These are phyloP conservation scores for Huntiella abstrusa DNA, from an alignment of 2,329 filamentous ascomycete species.

Conservation along the genomic window DNA sequence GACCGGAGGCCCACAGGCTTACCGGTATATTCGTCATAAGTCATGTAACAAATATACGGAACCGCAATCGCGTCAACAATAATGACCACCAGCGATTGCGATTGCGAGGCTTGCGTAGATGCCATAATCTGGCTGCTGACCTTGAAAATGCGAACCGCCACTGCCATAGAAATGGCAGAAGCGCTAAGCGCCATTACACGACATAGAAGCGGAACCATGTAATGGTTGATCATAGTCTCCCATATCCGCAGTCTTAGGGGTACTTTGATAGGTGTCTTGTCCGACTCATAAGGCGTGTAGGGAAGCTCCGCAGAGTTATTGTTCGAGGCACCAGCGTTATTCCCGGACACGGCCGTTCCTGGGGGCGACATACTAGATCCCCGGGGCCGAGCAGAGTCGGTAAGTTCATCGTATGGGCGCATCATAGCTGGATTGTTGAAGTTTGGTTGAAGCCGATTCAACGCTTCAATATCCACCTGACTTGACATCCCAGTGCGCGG, in stretches of 20 bases:
- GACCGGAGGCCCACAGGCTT: conserved; percentile 78
- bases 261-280: conserved; percentile 16
- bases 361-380: conserved; percentile 1
- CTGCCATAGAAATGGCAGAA: conserved; percentile 60
- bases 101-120: conserved; percentile 32
- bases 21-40: conserved; percentile 88
- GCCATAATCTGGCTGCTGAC: conserved; percentile 21
- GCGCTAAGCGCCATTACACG: conserved; percentile 68
- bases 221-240: conserved; percentile 54
- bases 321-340: conserved; percentile 3
- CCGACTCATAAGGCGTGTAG: conserved; percentile 7
- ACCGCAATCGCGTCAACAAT: conserved; percentile 76
- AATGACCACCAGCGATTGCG: conserved; percentile 75
- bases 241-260: conserved; percentile 38
- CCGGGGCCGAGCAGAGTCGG: conserved; percentile 13
- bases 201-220: conserved; percentile 69
- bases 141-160: conserved; percentile 58
- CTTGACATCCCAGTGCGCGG: conserved; percentile 27
- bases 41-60: conserved; percentile 82
- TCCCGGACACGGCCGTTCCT: conserved; percentile 12
- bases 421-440: conserved; percentile 24
- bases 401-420: conserved; percentile 14
- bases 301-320: conserved; percentile 12
- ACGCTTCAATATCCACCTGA: conserved; percentile 26
- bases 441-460: conserved; percentile 28